Conservation (phyloP, 2,329 filamentous ascomycete species). For the Trichoderma sp. region DNA sequence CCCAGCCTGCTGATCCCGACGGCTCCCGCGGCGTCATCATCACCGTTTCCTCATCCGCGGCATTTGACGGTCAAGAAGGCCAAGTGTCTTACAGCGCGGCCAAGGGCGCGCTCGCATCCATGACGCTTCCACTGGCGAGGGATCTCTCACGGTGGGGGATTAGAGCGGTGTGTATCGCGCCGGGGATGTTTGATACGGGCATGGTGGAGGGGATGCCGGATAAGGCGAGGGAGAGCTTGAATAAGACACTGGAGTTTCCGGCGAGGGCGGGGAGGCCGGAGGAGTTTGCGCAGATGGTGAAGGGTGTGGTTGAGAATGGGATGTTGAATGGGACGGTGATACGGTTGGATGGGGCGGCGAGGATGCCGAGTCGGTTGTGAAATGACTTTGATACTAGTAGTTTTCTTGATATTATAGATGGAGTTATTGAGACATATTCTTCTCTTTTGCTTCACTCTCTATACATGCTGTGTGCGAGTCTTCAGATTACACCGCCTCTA, state of each 20-base stretch:
- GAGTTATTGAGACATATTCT: too few species aligned
- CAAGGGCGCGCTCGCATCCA: constrained; percentile 1
- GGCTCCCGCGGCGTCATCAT: constrained; percentile 11
- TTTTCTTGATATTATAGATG: background rate
- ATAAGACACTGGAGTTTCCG: constrained; percentile 16
- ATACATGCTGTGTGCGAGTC: too few species aligned
- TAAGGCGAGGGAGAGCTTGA: constrained; percentile 1
- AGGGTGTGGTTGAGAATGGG: constrained; percentile 4
- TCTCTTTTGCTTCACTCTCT: too few species aligned
- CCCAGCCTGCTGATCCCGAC: background rate
- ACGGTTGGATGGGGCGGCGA: constrained; percentile 3
- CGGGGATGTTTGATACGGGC: constrained; percentile 11
- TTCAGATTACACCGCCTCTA: too few species aligned
- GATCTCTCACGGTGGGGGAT: constrained; percentile 11
- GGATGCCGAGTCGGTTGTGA: constrained; percentile 8
- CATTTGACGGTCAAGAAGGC: constrained; percentile 11
- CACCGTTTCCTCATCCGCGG: constrained; percentile 1
- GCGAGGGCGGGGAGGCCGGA: constrained; percentile 16
- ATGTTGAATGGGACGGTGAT: constrained; percentile 17
- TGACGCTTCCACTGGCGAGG: background rate
- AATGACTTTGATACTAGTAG: background rate
- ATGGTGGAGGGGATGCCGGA: constrained; percentile 9
- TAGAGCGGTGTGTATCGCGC: constrained; percentile 1
- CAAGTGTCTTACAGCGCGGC: constrained; percentile 2
- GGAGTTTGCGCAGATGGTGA: constrained; percentile 17